phyloP scores from a whole-genome alignment of 2,329 filamentous ascomycete species.

The Aspergillus bombycis region DNA sequence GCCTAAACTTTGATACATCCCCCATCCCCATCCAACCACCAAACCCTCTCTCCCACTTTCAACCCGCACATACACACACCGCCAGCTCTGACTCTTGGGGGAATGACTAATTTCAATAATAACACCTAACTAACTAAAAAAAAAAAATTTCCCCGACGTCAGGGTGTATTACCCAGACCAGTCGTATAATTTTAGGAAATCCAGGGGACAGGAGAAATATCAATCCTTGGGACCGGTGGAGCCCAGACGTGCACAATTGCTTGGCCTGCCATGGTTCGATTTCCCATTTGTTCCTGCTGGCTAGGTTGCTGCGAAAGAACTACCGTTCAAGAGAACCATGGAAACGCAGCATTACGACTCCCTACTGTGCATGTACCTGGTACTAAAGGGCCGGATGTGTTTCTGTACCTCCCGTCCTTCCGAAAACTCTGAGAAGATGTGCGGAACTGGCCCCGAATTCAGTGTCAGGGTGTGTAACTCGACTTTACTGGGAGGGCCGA shows the following conservation, averaged over 20 bases:
- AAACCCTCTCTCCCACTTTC: not conserved
- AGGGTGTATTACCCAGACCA: not conserved
- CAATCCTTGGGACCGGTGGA: conserved; percentile 22
- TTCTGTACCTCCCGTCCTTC: not conserved
- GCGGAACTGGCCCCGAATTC: not conserved
- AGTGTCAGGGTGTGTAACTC: not conserved
- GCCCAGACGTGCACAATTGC: conserved; percentile 17
- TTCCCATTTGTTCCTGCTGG: conserved; percentile 8
- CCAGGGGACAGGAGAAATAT: conserved; percentile 15
- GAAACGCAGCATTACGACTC: conserved; percentile 12
- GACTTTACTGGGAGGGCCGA: not conserved
- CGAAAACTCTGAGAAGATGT: not conserved
- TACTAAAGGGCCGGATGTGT: not conserved
- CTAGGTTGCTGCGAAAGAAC: conserved; percentile 15
- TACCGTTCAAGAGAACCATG: conserved; percentile 23
- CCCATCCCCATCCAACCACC: conserved; percentile 3
- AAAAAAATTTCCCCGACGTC: not conserved
- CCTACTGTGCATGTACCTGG: not conserved
- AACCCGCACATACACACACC: not conserved
- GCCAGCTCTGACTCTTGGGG: not conserved
- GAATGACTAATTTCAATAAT: not conserved
- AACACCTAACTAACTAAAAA: no score
- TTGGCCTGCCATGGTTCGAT: conserved; percentile 13
- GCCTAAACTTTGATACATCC: conserved; percentile 3
- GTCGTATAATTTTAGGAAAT: conserved; percentile 15